phyloP scores from a whole-genome alignment of 2,329 filamentous ascomycete genomes.

The Ceratocystis alfenasii region DNA sequence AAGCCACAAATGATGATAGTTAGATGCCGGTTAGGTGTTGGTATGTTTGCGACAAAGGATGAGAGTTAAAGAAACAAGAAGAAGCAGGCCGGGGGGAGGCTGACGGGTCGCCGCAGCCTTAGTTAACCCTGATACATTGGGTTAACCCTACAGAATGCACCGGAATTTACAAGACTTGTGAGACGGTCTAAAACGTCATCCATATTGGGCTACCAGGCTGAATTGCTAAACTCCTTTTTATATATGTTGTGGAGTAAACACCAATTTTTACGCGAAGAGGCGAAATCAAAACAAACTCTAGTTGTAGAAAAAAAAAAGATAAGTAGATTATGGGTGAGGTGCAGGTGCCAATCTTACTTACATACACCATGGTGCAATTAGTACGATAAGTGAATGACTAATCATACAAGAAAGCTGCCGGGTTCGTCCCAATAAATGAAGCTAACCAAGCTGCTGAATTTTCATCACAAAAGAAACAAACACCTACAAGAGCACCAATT shows the following conservation, averaged over 20 bases:
- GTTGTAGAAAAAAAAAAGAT: not conserved
- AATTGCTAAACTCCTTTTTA: no score
- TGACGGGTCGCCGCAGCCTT: not conserved
- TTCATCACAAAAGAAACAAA: not conserved
- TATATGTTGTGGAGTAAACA: no score
- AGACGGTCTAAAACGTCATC: not conserved
- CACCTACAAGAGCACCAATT: not conserved
- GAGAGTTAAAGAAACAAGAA: not conserved
- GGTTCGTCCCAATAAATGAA: no score
- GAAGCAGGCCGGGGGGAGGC: not conserved
- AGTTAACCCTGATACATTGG: not conserved
- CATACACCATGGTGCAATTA: not conserved
- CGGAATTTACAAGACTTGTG: not conserved
- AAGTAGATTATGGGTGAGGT: not conserved
- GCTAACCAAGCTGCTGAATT: not conserved
- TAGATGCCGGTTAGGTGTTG: not conserved
- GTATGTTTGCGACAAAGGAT: not conserved
- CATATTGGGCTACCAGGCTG: not conserved
- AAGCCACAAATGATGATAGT: not conserved
- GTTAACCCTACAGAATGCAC: not conserved
- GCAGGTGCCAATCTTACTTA: not conserved
- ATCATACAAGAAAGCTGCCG: not conserved
- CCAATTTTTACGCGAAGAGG: no score
- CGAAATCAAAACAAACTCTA: not conserved
- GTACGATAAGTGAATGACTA: not conserved